phyloP scores from a whole-genome alignment of 2,329 filamentous ascomycete genomes.

The Botrytis porri region DNA sequence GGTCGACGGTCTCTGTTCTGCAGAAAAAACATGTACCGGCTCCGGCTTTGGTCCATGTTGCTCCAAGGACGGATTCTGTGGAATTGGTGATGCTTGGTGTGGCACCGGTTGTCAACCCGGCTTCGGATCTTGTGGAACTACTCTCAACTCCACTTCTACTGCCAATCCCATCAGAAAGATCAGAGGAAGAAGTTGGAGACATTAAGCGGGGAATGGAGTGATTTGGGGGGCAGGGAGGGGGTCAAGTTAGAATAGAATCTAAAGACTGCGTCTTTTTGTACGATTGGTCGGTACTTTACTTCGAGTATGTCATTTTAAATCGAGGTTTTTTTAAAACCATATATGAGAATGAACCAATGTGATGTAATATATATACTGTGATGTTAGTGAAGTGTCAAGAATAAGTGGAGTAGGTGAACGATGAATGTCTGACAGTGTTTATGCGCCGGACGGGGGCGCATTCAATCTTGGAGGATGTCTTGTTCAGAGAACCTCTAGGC shows the following conservation, averaged over 20 bases:
- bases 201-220: neutral
- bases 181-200: slow-evolving; percentile 7
- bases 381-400: neutral
- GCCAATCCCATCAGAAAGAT: neutral
- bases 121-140: slow-evolving; percentile 24
- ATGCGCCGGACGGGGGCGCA: neutral
- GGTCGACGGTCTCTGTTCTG: slow-evolving; percentile 22
- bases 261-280: neutral
- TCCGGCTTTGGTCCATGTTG: slow-evolving; percentile 26
- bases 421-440: neutral
- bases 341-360: neutral
- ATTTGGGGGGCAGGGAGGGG: neutral
- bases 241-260: neutral
- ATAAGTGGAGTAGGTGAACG: neutral
- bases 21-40: slow-evolving; percentile 23
- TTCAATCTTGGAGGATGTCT: neutral
- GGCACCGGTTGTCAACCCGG: slow-evolving; percentile 24
- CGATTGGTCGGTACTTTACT: neutral
- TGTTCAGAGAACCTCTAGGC: neutral
- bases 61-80: slow-evolving; percentile 25
- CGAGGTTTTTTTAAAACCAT: neutral
- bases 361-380: neutral
- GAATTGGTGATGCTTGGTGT: slow-evolving; percentile 22
- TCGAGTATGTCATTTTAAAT: neutral
- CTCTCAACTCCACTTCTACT: slow-evolving; percentile 17